Base-by-base conservation (phyloP, 805 yeast species). In the Saccharomyces kudriavzevii region DNA sequence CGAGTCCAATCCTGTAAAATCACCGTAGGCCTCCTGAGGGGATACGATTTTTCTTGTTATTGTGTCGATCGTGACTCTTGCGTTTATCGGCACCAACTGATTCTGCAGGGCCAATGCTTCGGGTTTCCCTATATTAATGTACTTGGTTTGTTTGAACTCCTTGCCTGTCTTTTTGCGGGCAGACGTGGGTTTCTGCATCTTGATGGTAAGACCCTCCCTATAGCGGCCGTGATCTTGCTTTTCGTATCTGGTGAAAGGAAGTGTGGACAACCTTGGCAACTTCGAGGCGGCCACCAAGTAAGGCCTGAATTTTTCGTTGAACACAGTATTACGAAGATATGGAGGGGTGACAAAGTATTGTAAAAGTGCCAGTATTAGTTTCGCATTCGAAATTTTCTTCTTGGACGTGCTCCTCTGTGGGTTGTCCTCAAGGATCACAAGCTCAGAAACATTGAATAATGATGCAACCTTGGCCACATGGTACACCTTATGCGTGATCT, bases 271-370 rank as follows among this genome's bases (percentile, higher is more conserved):
- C 62, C 81, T 81, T 40, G 96, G 97, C 54, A 86, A 75, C 57
- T 78, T 80, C 35, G 75, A 74, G 0, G 96, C 96, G 57, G 80
- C 77, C 52, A 76, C 76, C 65, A 87, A 80, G 63, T 81, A 77
- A 40, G 71, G 67, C 26, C 68, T 54, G 56, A 73, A 63, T 59
- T 74, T 70, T 25, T 75, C 71, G 56, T 77, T 75, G 72, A 89
- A 88, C 4, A 85, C 76, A 1, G 83, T 70, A 56, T 84, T 83
- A 20, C 83, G 79, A 46, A 90, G 74, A 64, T 90, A 88, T 49
- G 89, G 86, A 1, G 97, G 96, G 0, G 96, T 89, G 14, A 89
- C 82, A 63, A 88, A 88, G 65, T 74, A 89, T 65, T 89, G 96
- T 53, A 90, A 71, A 43, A 90, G 73, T 0, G 84, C 74, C 1